Base-by-base conservation (phyloP, 2,329 filamentous ascomycete species). In the Ilyonectria sp. region DNA sequence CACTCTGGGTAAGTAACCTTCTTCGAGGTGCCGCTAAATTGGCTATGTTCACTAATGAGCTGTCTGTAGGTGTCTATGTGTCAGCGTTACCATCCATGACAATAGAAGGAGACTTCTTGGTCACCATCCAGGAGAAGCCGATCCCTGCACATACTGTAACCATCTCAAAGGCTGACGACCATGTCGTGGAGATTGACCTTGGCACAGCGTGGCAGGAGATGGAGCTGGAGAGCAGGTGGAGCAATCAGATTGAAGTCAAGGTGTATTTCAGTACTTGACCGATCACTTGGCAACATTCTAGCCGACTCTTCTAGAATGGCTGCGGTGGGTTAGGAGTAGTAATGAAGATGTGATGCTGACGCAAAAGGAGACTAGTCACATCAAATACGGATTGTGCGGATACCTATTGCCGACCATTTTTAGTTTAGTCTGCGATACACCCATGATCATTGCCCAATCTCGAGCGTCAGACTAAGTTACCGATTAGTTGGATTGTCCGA, bases 151-250 rank as follows among this genome's bases (percentile, higher is more conserved):
- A 91, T 59, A 92, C 91, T 0, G 92, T 96, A 1, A 84, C 81
- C 33, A 82, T 91, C 54, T 89, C 86, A 58, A 79, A 82, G 35
- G 74, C 77, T n/a, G 82, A 89, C 65, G 73, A 79, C 0, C 84
- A 86, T 65, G 87, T 98, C 8, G 80, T 98, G 35, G 91, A 94
- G 71, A 87, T 98, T 62, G 93, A 98, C 82, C 80, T 94, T 13
- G 87, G 90, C 71, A 85, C 82, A 33, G 95, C 95, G 1, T 98
- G 94, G 94, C 87, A 87, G 52, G 89, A 93, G 74, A 86, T 94
- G 83, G 87, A 86, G 0, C 84, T 96, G 62, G 82, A 90, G 65
- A 86, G 89, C 43, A 90, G 92, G 8, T 97, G 93, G 91, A 92
- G 90, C 71, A 97, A 97, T 78, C 93, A 97, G 79, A 87, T 94